phyloP scores from a whole-genome alignment of 495 filamentous ascomycete species.

The Penicillium lagena region DNA sequence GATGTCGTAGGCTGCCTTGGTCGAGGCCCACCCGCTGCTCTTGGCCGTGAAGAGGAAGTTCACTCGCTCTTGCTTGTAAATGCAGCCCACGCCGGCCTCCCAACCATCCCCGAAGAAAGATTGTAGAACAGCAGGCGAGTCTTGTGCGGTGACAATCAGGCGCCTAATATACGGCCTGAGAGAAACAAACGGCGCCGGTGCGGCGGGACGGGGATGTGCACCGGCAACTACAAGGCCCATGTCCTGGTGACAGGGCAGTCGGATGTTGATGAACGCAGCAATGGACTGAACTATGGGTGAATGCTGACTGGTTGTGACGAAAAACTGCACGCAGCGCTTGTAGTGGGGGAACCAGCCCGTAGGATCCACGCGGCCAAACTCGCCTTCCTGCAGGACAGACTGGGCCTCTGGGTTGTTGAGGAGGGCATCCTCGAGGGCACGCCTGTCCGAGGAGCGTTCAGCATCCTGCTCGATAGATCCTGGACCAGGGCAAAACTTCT shows the following conservation, averaged over 20 bases:
- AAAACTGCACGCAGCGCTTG: constrained; percentile 78
- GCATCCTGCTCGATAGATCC: constrained; percentile 17
- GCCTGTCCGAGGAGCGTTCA: constrained; percentile 22
- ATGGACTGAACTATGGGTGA: constrained; percentile 72
- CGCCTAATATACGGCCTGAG: constrained; percentile 86
- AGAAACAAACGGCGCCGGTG: constrained; percentile 46
- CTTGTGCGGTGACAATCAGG: constrained; percentile 80
- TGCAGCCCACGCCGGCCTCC: constrained; percentile 63
- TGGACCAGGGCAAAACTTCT: constrained; percentile 15
- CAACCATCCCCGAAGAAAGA: constrained; percentile 90
- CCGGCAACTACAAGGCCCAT: constrained; percentile 6
- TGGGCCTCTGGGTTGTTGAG: constrained; percentile 8
- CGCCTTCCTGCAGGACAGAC: constrained; percentile 12
- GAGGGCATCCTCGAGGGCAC: constrained; percentile 7
- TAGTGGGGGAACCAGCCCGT: constrained; percentile 89
- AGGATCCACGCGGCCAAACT: constrained; percentile 54
- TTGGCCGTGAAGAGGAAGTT: constrained; percentile 98
- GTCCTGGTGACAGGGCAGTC: constrained; percentile 36
- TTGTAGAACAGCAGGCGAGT: constrained; percentile 67
- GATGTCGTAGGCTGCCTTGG: constrained; percentile 85
- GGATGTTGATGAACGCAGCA: constrained; percentile 86
- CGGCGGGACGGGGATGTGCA: background rate
- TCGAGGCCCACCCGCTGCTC: constrained; percentile 76
- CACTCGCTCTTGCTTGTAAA: constrained; percentile 79
- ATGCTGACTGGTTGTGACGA: constrained; percentile 82